phyloP scores from a whole-genome alignment of 495 filamentous ascomycete species.

The Talaromyces proteolyticus region DNA sequence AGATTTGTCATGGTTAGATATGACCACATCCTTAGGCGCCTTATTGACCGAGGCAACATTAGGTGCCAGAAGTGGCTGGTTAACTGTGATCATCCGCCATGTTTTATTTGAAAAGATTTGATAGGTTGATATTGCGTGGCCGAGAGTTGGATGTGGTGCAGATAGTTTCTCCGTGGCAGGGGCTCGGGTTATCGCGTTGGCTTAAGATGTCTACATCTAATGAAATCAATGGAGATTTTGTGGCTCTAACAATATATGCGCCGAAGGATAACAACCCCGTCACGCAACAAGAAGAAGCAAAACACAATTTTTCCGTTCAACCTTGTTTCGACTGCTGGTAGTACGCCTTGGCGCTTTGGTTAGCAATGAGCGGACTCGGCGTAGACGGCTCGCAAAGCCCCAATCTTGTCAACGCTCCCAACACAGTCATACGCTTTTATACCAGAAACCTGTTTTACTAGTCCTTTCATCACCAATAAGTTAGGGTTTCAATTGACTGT shows the following conservation, averaged over 20 bases:
- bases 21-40: conserved; percentile 40
- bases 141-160: conserved; percentile 27
- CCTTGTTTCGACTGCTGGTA: conserved; percentile 48
- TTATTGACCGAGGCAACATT: conserved; percentile 51
- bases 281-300: not conserved
- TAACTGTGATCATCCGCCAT: conserved; percentile 36
- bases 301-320: conserved; percentile 28
- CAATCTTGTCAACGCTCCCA: conserved; percentile 50
- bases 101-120: conserved; percentile 49
- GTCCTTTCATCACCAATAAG: conserved; percentile 14
- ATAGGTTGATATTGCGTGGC: conserved; percentile 20
- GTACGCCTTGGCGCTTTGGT: conserved; percentile 52
- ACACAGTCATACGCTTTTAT: conserved; percentile 39
- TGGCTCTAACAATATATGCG: too few relatives aligned
- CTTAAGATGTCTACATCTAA: too few relatives aligned
- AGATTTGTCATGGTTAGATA: conserved; percentile 51
- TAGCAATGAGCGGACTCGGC: conserved; percentile 48
- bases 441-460: conserved; percentile 16
- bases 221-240: too few relatives aligned
- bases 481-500: conserved; percentile 47
- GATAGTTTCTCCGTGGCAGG: too few relatives aligned
- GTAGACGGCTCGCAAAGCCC: conserved; percentile 49
- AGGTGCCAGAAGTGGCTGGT: conserved; percentile 42
- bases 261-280: conserved; percentile 21
- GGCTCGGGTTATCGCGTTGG: too few relatives aligned